Evolutionary conservation across 495 filamentous ascomycete genomes (phyloP).

Genomic region (Mycothermus thermophilus): DNA sequence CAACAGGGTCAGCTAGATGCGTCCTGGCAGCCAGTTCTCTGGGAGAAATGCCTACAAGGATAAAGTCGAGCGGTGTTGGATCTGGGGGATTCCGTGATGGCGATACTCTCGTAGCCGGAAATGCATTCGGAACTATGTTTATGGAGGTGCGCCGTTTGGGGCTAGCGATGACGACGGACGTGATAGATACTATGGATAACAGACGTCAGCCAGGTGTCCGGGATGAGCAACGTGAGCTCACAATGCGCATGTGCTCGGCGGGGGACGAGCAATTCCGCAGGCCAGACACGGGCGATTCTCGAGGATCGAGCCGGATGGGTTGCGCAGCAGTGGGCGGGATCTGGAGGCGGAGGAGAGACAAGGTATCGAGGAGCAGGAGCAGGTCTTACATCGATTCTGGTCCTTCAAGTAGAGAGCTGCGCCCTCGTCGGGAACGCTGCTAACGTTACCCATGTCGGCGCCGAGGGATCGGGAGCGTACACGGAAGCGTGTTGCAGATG

Average conservation of each 20-base stretch:
- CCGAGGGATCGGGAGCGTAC: too few relatives aligned
- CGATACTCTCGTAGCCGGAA: slow-evolving; percentile 66
- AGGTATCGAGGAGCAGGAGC: slow-evolving; percentile 5
- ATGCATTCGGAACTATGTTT: slow-evolving; percentile 74
- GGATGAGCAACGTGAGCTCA: neutral
- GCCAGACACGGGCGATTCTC: too few relatives aligned
- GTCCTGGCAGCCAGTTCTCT: slow-evolving; percentile 4
- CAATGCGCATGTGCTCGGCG: too few relatives aligned
- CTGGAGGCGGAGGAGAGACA: too few relatives aligned
- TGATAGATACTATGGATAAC: slow-evolving; percentile 59
- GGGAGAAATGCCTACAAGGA: slow-evolving; percentile 51
- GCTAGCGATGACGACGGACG: slow-evolving; percentile 66
- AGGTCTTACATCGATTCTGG: slow-evolving; percentile 62
- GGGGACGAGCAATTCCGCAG: too few relatives aligned
- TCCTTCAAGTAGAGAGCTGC: slow-evolving; percentile 74
- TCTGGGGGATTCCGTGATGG: slow-evolving; percentile 66
- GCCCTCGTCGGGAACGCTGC: slow-evolving; percentile 80
- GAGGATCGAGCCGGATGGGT: too few relatives aligned
- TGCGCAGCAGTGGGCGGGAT: too few relatives aligned
- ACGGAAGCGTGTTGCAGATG: too few relatives aligned
- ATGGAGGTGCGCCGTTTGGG: slow-evolving; percentile 58
- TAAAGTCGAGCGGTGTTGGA: slow-evolving; percentile 66
- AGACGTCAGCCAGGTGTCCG: too few relatives aligned
- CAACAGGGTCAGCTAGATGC: neutral
- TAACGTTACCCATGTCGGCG: slow-evolving; percentile 76